Conservation (phyloP, 2,329 filamentous ascomycete species). For the Pseudofabraea citricarpa region DNA sequence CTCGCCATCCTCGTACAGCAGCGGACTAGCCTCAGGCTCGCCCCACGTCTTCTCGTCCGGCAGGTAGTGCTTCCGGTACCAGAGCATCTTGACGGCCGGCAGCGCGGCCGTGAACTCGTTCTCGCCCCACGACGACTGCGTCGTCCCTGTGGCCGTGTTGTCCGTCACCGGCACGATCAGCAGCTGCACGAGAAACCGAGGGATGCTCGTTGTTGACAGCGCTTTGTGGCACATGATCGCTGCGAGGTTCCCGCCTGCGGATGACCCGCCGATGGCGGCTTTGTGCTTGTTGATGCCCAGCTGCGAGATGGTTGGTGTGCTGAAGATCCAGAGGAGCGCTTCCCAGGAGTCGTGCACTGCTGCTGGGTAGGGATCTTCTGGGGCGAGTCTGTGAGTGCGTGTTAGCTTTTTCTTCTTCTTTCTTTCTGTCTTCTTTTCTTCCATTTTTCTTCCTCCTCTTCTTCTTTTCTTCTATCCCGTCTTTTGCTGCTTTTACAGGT, state of each 20-base stretch:
- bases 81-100: conserved; percentile 53
- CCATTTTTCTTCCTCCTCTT: too few relatives aligned
- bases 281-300: conserved; percentile 37
- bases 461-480: too few relatives aligned
- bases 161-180: conserved; percentile 54
- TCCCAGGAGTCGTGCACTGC: conserved; percentile 55
- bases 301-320: conserved; percentile 9
- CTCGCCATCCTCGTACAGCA: conserved; percentile 41
- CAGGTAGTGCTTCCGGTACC: conserved; percentile 55
- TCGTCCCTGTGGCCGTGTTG: conserved; percentile 44
- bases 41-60: conserved; percentile 39
- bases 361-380: conserved; percentile 51
- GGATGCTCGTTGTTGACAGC: conserved; percentile 17
- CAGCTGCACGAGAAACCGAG: conserved; percentile 42
- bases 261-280: conserved; percentile 44
- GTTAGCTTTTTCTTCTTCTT: not conserved
- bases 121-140: conserved; percentile 42
- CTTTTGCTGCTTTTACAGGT: too few relatives aligned
- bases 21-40: conserved; percentile 48
- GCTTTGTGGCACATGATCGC: conserved; percentile 48
- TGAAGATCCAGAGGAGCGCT: conserved; percentile 41
- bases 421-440: too few relatives aligned
- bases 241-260: conserved; percentile 48
- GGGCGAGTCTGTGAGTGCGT: conserved; percentile 40
- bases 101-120: conserved; percentile 48